Conservation (phyloP, 768 basidiomycete species). For the Serendipita sp. region DNA sequence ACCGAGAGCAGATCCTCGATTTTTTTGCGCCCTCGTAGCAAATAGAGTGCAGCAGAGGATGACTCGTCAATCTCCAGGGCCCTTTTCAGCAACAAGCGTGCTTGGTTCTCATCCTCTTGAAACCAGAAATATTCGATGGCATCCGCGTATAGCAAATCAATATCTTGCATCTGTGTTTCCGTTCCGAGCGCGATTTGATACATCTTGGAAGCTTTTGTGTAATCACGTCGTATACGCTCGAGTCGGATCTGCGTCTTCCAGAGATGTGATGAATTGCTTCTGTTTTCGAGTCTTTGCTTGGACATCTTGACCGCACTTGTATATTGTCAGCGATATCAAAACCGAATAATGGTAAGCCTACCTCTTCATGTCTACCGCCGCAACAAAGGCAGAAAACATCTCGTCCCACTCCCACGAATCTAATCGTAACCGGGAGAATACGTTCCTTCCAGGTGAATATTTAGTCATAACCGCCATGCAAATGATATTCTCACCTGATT, state of each 20-base stretch:
- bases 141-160: conserved; percentile 52
- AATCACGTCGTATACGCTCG: conserved; percentile 45
- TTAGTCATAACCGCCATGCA: background rate
- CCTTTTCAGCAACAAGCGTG: conserved; percentile 36
- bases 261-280: conserved; percentile 39
- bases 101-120: conserved; percentile 29
- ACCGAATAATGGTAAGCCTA: conserved; percentile 15
- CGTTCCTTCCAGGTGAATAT: conserved; percentile 32
- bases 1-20: background rate
- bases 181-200: conserved; percentile 39
- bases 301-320: conserved; percentile 54
- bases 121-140: conserved; percentile 83
- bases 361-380: conserved; percentile 42
- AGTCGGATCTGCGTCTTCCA: conserved; percentile 70
- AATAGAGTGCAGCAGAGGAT: conserved; percentile 37
- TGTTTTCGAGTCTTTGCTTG: conserved; percentile 38
- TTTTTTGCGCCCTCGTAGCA: conserved; percentile 21
- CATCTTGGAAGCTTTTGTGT: conserved; percentile 59
- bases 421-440: conserved; percentile 32
- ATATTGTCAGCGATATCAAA: conserved; percentile 9
- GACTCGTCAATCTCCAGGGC: conserved; percentile 37
- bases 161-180: conserved; percentile 20
- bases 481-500: conserved; percentile 18
- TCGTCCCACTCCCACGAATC: conserved; percentile 47
- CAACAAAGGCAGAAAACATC: conserved; percentile 51